These are phyloP conservation scores for Colletotrichum musicola DNA, from an alignment of 2,329 filamentous ascomycete species.

Conservation along the genomic window DNA sequence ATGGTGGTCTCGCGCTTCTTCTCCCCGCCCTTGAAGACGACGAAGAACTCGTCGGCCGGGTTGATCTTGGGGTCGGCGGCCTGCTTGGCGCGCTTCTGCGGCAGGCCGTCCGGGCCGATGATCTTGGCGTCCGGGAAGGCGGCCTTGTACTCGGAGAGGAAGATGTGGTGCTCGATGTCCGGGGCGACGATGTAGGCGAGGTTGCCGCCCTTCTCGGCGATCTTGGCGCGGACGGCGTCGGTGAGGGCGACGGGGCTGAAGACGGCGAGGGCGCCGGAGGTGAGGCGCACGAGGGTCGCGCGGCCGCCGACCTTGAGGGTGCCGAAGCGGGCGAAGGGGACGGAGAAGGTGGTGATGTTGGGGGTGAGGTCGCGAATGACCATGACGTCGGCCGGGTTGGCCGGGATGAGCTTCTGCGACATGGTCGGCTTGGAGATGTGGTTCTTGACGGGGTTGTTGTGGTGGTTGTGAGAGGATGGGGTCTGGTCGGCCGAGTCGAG, in stretches of 20 bases:
- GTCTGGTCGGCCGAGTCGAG: constrained; percentile 34
- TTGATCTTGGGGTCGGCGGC: constrained; percentile 63
- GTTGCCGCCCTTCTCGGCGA: constrained; percentile 73
- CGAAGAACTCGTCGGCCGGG: constrained; percentile 65
- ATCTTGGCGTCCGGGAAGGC: constrained; percentile 84
- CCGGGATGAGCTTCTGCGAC: constrained; percentile 74
- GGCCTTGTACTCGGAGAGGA: constrained; percentile 85
- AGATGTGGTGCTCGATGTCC: constrained; percentile 96
- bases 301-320: constrained; percentile 86
- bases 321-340: constrained; percentile 88
- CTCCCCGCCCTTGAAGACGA: constrained; percentile 74
- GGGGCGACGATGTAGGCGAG: constrained; percentile 88
- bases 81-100: constrained; percentile 80
- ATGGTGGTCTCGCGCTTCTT: constrained; percentile 65
- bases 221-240: constrained; percentile 74
- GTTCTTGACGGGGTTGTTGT: constrained; percentile 12
- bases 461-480: background rate
- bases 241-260: constrained; percentile 94
- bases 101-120: constrained; percentile 84
- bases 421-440: constrained; percentile 53
- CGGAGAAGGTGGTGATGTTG: constrained; percentile 81
- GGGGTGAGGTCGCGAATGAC: constrained; percentile 89
- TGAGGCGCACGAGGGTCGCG: constrained; percentile 79
- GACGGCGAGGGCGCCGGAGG: constrained; percentile 82
- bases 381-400: constrained; percentile 85